Evolutionary conservation across 2,329 filamentous ascomycete species (phyloP).

Genomic region (Incumbomyces lentus): DNA sequence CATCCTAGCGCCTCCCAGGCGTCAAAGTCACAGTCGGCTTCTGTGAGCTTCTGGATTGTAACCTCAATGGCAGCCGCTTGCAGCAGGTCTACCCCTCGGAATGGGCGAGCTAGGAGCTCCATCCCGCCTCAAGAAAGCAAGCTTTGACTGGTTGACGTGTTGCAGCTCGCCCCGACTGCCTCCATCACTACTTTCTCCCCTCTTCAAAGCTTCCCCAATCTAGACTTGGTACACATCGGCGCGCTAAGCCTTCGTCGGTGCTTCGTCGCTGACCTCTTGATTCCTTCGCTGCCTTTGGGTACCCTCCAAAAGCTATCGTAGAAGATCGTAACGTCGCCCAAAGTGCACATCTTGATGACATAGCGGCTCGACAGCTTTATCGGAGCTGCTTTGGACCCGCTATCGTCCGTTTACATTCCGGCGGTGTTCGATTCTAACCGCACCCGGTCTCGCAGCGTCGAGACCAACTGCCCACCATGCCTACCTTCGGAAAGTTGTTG

Average conservation of each 20-base stretch:
- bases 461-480: constrained; percentile 51
- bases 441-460: constrained; percentile 11
- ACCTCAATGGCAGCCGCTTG: background rate
- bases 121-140: background rate
- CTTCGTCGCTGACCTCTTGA: background rate
- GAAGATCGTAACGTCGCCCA: too few relatives aligned
- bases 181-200: constrained; percentile 2
- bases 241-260: background rate
- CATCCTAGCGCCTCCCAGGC: background rate
- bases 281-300: too few relatives aligned
- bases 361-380: background rate
- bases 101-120: background rate
- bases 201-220: constrained; percentile 3
- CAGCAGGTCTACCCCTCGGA: constrained; percentile 1
- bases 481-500: constrained; percentile 77
- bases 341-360: too few relatives aligned
- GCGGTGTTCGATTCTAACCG: constrained; percentile 11
- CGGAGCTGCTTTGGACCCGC: background rate
- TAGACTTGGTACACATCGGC: background rate
- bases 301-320: too few relatives aligned
- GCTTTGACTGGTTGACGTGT: constrained; percentile 1
- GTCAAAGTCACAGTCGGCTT: background rate
- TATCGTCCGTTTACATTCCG: constrained; percentile 5
- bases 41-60: constrained; percentile 1
- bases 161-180: constrained; percentile 5